Evolutionary conservation across 2,329 filamentous ascomycete genomes (phyloP), one percentile per base, ranked within the genome.

Genomic region (Aspergillus sp.): DNA sequence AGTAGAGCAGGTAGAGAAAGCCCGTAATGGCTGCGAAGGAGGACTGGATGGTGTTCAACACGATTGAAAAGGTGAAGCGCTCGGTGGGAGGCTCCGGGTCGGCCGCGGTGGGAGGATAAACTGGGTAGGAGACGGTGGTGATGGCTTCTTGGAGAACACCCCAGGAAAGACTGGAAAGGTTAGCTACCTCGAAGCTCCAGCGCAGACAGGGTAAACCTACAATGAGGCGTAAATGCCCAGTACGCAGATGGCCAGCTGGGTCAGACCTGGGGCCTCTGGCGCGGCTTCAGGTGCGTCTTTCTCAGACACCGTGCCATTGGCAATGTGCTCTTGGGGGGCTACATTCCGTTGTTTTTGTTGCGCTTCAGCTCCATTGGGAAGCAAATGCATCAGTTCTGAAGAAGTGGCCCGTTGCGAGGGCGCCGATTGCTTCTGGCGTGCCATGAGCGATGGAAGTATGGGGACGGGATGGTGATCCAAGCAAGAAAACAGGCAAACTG

Each of bases 151-250:
- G 94, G 56, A 99, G 88, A 60, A 96, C 87, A 20, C 89, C 94
- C 94, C 94, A 99, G 31, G 92, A 95, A 49, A 99, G 78, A 76
- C 93, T 91, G 10, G 16, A 17, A 3, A 25, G 13, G 54, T 57
- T n/a, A 50, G 49, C 7, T 23, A 29, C 6, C 4, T 29, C 45
- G 3, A 45, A 38, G 11, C 13, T 21, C 2, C 14, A n/a, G n/a
- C 16, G n/a, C 4, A 45, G 41, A 16, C 3, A 5, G 31, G 32
- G 20, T 7, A 34, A 46, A 62, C 68, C 56, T 83, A 97, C 93
- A 99, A 99, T 32, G 92, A 96, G 32, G 88, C 91, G 72, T 99
- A 99, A 64, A 99, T 99, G 54, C 94, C 94, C 5, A 86, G 86
- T n/a, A 97, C 91, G 59, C 92, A 93, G 56, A 96, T 83, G 45